A percentile compares a stretch with the other conserved stretches of the same genome.
These are phyloP conservation scores for Ambrosia trifida DNA, from an alignment of 129 eudicot genomes.

Conservation along the genomic window DNA sequence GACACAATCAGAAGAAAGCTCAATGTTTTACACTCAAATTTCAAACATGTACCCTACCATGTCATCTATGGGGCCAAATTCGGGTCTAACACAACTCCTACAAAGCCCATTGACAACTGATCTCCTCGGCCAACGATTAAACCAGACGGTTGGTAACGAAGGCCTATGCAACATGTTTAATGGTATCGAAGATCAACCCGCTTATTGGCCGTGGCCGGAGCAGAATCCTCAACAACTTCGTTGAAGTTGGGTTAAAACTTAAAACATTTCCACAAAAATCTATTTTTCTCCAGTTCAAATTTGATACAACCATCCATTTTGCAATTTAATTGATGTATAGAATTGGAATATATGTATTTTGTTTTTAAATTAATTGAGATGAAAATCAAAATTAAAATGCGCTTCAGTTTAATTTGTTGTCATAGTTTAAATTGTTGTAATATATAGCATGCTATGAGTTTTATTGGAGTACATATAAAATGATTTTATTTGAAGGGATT, in stretches of 20 bases:
- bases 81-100: conserved; percentile 58
- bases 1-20: conserved; percentile 56
- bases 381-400: conserved; percentile 7
- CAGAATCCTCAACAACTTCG: conserved; percentile 50
- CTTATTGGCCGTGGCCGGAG: conserved; percentile 87
- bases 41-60: conserved; percentile 39
- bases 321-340: conserved; percentile 48
- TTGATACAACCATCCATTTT: conserved; percentile 42
- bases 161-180: conserved; percentile 68
- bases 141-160: conserved; percentile 50
- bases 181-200: conserved; percentile 61
- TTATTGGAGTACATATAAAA: conserved; percentile 13
- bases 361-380: conserved; percentile 11
- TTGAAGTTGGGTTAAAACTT: conserved; percentile 26
- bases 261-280: not conserved
- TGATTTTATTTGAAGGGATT: conserved; percentile 17
- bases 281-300: conserved; percentile 17
- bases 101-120: conserved; percentile 59
- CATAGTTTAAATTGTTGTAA: conserved; percentile 21
- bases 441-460: conserved; percentile 21
- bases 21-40: conserved; percentile 37
- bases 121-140: conserved; percentile 42
- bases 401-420: conserved; percentile 31
- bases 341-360: conserved; percentile 35
- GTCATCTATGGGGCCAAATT: conserved; percentile 32